Evolutionary conservation across 345 rosid species (phyloP), one percentile per base, ranked within the genome.

Genomic region (Triadica sebifera): DNA sequence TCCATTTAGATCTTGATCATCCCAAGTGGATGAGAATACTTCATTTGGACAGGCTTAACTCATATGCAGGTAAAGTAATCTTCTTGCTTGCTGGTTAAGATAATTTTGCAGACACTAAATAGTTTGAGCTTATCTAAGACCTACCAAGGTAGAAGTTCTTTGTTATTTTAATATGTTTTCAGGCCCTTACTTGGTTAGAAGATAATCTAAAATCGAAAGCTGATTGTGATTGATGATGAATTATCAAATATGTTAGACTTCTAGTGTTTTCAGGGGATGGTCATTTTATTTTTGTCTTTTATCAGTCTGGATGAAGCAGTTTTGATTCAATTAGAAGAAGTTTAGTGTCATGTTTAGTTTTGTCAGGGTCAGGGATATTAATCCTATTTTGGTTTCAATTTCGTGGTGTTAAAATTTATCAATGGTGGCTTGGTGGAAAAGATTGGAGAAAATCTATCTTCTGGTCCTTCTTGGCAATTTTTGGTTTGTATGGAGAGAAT

Each of bases 21-120:
- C 94, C 93, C 69, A 95, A 87, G 85, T 89, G 90, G 92, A 81
- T 86, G 85, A 89, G 65, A 58, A 67, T 93, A 49, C 86, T 91
- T 81, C 86, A 83, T 77, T 73, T 95, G 86, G 97, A 93, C 86
- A 82, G 77, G 82, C 84, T 88, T 82, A 90, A 86, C 82, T 81
- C 84, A 65, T 86, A 78, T 74, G 94, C 93, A 84, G 98, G 99
- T 93, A 87, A 75, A 65, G 25, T 29, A 38, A 29, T 17, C 75
- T 71, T 15, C 45, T 68, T 57, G 59, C 4, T 52, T 50, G n/a
- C 34, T 46, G 15, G 5, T 62, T 19, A 63, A 41, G 34, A 41
- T 60, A 51, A 59, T 49, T 1, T 29, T 34, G 3, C 12, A 53
- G 52, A 52, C 3, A 10, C 46, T 7, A 47, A 63, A 41, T 77